Base-by-base conservation (phyloP, 2,329 filamentous ascomycete species). In the Curvularia sp. region DNA sequence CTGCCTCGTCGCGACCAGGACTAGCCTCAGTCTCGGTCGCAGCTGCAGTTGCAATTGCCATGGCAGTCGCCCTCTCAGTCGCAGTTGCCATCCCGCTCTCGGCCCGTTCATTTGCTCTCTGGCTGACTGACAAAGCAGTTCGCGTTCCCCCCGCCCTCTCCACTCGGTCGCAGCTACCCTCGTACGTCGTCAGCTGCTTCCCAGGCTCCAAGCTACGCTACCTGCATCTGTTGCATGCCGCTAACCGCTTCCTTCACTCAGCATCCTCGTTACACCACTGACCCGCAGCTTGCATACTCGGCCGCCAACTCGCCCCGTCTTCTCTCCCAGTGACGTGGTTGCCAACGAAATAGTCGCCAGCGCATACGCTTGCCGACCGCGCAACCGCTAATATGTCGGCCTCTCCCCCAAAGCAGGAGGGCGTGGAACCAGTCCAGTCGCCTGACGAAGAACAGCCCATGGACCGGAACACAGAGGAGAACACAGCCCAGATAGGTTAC, bases 391-490 rank as follows among this genome's bases (percentile, higher is more conserved):
- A 86, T 82, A 90, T 97, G 93, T 96, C 93, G 85, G 91, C 92
- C 87, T 93, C 80, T 75, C 92, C 93, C 85, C 89, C 91, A 77
- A 95, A 96, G 86, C 92, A 89, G 76, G 81, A 82, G 75, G 87
- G 96, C 84, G 91, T 93, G 85, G 94, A 97, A 86, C 90, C 89
- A 86, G 90, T 87, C 87, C 91, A 92, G 85, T 96, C 93, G 84
- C 89, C 89, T 84, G 93, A 95, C 83, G 92, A 96, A 77, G 92
- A 95, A 84, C 89, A 89, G 85, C 89, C 90, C 87, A 96, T 96
- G 91, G 93, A 96, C 75, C 83, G 83, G 83, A 91, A 93, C 79
- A 83, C 85, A 82, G 86, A 89, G 80, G 89, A 91, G 86, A 87
- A 88, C 89, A 92, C 55, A 83, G 84, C 85, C 79, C 85, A 85